phyloP scores from a whole-genome alignment of 495 filamentous ascomycete species.

The Tuber microsphaerosporum region DNA sequence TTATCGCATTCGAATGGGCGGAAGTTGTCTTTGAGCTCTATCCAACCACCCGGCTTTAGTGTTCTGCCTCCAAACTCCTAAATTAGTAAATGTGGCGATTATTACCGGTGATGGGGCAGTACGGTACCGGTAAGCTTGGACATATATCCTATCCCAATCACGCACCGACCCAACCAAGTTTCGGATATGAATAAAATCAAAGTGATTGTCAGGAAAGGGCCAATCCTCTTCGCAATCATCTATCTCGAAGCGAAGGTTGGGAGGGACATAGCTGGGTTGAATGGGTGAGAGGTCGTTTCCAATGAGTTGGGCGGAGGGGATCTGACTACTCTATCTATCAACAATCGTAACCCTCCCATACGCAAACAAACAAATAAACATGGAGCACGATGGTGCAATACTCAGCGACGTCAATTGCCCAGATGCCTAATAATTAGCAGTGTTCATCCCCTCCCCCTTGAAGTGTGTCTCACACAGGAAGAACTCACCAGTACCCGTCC shows the following conservation, averaged over 20 bases:
- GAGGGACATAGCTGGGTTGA: slow-evolving; percentile 32
- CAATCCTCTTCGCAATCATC: slow-evolving; percentile 49
- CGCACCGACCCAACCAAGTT: slow-evolving; percentile 48
- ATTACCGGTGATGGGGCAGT: slow-evolving; percentile 4
- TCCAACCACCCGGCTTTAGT: slow-evolving; percentile 49
- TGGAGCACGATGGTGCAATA: not conserved
- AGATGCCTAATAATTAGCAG: slow-evolving; percentile 25
- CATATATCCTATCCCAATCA: slow-evolving; percentile 48
- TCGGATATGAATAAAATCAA: slow-evolving; percentile 46
- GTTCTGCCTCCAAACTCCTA: slow-evolving; percentile 28
- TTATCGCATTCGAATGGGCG: slow-evolving; percentile 48
- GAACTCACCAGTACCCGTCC: slow-evolving; percentile 41
- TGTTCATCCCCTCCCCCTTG: not conserved
- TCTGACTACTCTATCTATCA: not conserved
- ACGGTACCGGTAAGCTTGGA: slow-evolving; percentile 44
- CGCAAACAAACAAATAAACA: not conserved
- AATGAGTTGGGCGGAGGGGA: slow-evolving; percentile 14
- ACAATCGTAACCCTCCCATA: not conserved
- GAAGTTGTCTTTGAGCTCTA: slow-evolving; percentile 50
- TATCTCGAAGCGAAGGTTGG: slow-evolving; percentile 48
- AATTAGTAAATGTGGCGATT: not conserved
- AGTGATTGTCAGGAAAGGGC: slow-evolving; percentile 43
- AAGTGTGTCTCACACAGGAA: not conserved
- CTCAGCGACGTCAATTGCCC: slow-evolving; percentile 39
- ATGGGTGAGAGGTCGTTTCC: slow-evolving; percentile 39